Evolutionary conservation across 2,329 filamentous ascomycete genomes (phyloP).

Genomic region (Claviceps humidiphila): DNA sequence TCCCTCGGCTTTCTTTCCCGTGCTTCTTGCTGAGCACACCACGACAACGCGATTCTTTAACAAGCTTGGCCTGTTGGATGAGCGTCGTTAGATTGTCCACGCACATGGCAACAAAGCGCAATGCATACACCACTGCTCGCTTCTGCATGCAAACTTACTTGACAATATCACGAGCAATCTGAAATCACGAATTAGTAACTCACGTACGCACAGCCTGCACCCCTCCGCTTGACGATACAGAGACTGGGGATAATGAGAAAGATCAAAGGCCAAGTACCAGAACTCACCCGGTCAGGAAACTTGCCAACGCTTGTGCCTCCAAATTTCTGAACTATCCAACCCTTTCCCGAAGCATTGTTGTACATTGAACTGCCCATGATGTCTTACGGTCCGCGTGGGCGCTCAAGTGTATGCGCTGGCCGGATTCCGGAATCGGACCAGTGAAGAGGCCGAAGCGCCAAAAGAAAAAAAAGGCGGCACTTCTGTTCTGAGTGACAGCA

Average conservation of each 20-base stretch:
- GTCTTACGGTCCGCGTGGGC: neutral
- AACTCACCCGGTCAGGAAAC: constrained; percentile 57
- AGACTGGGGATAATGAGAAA: neutral
- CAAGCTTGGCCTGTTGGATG: constrained; percentile 30
- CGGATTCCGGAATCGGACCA: neutral
- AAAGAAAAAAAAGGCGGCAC: neutral
- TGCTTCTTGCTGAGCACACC: constrained; percentile 90
- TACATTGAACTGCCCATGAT: constrained; percentile 20
- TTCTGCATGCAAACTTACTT: constrained; percentile 18
- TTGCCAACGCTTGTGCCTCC: constrained; percentile 93
- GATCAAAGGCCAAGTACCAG: neutral
- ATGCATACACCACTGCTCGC: neutral
- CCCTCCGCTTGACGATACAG: neutral
- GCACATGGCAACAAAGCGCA: neutral
- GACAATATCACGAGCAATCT: constrained; percentile 31
- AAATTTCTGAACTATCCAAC: constrained; percentile 90
- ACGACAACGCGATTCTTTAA: constrained; percentile 66
- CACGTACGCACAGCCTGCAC: neutral
- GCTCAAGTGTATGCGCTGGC: neutral
- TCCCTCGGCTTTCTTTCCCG: constrained; percentile 84
- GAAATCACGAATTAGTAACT: neutral
- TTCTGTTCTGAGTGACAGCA: too few species aligned
- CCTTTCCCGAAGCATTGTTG: constrained; percentile 26
- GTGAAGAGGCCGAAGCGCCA: neutral
- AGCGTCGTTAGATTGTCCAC: neutral